Conservation (phyloP, 2,329 filamentous ascomycete species). For the Alternaria panax region DNA sequence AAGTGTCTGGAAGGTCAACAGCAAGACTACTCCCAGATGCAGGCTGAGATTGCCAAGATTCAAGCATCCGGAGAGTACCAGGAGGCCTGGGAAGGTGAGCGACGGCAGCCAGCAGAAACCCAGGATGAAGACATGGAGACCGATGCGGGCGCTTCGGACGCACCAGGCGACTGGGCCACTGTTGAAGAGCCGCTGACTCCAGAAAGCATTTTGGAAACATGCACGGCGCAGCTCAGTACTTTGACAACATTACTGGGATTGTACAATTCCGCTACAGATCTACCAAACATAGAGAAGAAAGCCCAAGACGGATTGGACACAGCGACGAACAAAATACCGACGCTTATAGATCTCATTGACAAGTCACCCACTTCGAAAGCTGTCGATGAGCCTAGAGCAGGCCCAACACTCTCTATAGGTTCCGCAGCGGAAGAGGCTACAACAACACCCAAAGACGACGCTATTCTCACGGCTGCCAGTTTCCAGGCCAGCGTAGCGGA, state of each 20-base stretch:
- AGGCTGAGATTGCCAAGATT: conserved; percentile 42
- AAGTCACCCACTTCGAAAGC: conserved; percentile 23
- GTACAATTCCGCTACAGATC: conserved; percentile 55
- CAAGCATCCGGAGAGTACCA: conserved; percentile 33
- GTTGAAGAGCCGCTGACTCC: conserved; percentile 72
- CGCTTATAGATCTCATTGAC: conserved; percentile 56
- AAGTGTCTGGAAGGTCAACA: conserved; percentile 56
- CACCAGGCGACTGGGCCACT: conserved; percentile 68
- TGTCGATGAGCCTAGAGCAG: conserved; percentile 37
- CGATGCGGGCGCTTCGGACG: conserved; percentile 35
- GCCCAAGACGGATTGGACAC: conserved; percentile 64
- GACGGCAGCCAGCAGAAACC: conserved; percentile 11
- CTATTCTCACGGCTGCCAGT: conserved; percentile 62
- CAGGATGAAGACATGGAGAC: conserved; percentile 33
- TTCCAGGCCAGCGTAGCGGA: conserved; percentile 66
- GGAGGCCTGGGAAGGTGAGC: conserved; percentile 29
- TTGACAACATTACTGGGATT: conserved; percentile 57
- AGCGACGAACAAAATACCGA: conserved; percentile 61
- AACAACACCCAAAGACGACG: conserved; percentile 58
- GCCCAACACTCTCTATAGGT: conserved; percentile 45
- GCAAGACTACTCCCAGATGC: conserved; percentile 54
- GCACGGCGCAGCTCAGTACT: conserved; percentile 66
- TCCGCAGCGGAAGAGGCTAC: conserved; percentile 33
- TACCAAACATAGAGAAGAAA: conserved; percentile 62
- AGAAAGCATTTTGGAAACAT: conserved; percentile 71